These are phyloP conservation scores for Solanum aculeatissimum DNA, from an alignment of 305 asterid species.

Conservation along the genomic window DNA sequence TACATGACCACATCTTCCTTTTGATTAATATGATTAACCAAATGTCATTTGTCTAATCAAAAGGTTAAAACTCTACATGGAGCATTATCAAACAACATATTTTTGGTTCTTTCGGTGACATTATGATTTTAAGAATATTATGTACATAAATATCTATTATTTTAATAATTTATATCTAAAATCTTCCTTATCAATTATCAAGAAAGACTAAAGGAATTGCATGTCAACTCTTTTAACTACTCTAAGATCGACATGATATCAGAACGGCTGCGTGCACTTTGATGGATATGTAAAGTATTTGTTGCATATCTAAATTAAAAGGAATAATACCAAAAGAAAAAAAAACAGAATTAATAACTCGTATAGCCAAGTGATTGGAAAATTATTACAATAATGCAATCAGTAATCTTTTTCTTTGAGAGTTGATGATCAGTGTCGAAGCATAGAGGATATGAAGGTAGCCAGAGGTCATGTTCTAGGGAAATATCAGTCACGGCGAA, in stretches of 20 bases:
- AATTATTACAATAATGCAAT: no score
- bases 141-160: neutral
- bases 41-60: neutral
- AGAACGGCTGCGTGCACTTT: no score
- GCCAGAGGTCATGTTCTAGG: no score
- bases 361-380: no score
- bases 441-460: no score
- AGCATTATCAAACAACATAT: neutral
- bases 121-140: neutral
- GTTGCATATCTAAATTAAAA: no score
- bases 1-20: neutral
- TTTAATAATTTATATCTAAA: neutral
- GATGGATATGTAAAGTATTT: no score
- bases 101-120: neutral
- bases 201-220: neutral
- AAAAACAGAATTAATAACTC: no score
- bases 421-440: no score
- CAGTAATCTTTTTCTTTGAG: no score
- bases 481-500: no score
- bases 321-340: no score
- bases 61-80: neutral
- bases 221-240: neutral
- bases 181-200: neutral
- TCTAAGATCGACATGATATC: neutral
- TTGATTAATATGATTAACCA: neutral